These are phyloP conservation scores for Tremellales sp. DNA, from an alignment of 1,284 basidiomycete genomes.

Conservation along the genomic window DNA sequence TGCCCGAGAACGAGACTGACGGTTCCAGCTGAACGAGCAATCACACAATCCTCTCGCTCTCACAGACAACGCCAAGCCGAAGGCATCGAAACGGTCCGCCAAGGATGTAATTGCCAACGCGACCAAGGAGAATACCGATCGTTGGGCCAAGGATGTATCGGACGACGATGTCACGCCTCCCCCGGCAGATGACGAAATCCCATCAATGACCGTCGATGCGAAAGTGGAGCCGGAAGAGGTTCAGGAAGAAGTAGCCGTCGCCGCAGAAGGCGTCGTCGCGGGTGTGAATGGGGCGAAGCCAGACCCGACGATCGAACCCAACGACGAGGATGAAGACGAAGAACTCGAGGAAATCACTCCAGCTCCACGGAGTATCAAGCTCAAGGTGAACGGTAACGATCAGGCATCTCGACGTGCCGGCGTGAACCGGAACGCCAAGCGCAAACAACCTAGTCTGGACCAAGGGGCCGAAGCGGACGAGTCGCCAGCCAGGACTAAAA, in stretches of 20 bases:
- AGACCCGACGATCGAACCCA: not conserved
- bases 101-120: conserved; percentile 27
- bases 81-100: conserved; percentile 17
- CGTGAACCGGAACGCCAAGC: conserved; percentile 1
- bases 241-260: not conserved
- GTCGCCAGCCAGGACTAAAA: not conserved
- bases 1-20: not conserved
- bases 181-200: not conserved
- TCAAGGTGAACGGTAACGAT: conserved; percentile 1
- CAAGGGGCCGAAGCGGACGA: conserved; percentile 13
- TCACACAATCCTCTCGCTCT: conserved; percentile 36
- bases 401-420: not conserved
- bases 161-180: not conserved
- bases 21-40: conserved; percentile 26
- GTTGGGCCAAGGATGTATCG: conserved; percentile 9
- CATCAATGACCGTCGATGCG: not conserved
- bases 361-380: conserved; percentile 1
- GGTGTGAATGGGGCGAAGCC: not conserved
- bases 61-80: conserved; percentile 4
- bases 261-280: not conserved
- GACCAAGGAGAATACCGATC: conserved; percentile 14
- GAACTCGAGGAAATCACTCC: not conserved
- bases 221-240: not conserved
- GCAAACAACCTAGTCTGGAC: conserved; percentile 6
- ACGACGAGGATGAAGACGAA: not conserved